Evolutionary conservation across 768 basidiomycete species (phyloP).

Genomic region (Auriscalpium orientale): DNA sequence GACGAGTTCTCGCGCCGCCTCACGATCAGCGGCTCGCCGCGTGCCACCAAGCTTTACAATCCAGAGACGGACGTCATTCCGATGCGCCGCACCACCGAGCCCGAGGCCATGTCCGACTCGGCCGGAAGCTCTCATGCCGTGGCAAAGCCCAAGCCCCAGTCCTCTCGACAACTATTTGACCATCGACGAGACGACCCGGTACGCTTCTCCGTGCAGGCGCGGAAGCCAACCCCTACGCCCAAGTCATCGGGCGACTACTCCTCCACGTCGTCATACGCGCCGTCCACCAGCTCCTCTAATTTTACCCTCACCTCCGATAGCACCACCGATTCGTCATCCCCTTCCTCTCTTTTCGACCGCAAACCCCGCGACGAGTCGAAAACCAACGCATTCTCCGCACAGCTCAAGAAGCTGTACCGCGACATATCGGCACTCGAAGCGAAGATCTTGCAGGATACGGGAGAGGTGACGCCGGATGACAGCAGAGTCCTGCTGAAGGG

Average conservation of each 20-base stretch:
- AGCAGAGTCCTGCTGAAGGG: conserved; percentile 29
- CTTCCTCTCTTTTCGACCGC: conserved; percentile 62
- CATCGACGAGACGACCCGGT: conserved; percentile 88
- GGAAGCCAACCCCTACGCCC: conserved; percentile 43
- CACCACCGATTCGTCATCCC: conserved; percentile 67
- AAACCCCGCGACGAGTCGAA: conserved; percentile 37
- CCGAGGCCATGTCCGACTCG: conserved; percentile 56
- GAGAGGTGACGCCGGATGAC: conserved; percentile 43
- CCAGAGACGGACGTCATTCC: conserved; percentile 62
- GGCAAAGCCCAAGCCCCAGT: conserved; percentile 23
- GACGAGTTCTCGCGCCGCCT: conserved; percentile 69
- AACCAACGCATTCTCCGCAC: conserved; percentile 61
- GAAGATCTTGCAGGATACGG: conserved; percentile 58
- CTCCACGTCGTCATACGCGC: conserved; percentile 67
- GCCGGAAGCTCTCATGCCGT: conserved; percentile 43
- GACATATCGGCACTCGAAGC: conserved; percentile 74
- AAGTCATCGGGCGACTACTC: conserved; percentile 66
- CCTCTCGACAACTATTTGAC: conserved; percentile 67
- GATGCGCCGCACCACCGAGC: conserved; percentile 52
- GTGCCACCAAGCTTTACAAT: conserved; percentile 55
- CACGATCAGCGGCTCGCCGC: conserved; percentile 51
- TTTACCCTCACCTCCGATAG: conserved; percentile 63
- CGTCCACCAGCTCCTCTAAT: conserved; percentile 55
- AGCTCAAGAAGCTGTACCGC: conserved; percentile 80
- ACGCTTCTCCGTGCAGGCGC: conserved; percentile 61